A percentile compares a stretch with the other conserved stretches of the same genome.
These are phyloP conservation scores for Tillandsia leiboldiana DNA, from an alignment of 176 grass and related monocot species.

Conservation along the genomic window DNA sequence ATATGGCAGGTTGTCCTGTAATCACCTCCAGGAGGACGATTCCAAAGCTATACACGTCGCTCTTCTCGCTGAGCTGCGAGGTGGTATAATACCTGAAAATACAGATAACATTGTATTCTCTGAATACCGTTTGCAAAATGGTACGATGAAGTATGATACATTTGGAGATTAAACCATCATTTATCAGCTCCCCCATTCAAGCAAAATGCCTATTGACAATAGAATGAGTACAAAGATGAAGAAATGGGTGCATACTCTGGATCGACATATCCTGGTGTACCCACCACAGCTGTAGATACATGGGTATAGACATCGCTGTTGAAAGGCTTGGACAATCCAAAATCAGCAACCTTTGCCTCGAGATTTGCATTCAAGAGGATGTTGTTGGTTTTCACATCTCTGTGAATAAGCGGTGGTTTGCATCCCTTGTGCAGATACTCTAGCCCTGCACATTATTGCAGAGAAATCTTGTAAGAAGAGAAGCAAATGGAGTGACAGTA, in stretches of 20 bases:
- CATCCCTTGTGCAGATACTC: conserved; percentile 15
- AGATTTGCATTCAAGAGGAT: conserved; percentile 11
- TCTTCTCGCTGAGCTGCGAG: conserved; percentile 8
- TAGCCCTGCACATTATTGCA: not conserved
- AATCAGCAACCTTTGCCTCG: conserved; percentile 21
- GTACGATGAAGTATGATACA: too few relatives aligned
- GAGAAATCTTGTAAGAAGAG: not conserved
- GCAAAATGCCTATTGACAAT: not conserved
- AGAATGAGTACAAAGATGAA: not conserved
- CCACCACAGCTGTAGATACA: conserved; percentile 8
- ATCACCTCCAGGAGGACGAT: conserved; percentile 38
- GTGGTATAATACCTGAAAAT: not conserved
- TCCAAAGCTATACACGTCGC: conserved; percentile 25
- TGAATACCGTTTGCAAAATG: not conserved
- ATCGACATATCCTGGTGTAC: conserved; percentile 14
- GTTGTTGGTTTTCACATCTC: conserved; percentile 19
- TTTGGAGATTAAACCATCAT: too few relatives aligned
- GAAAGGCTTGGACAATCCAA: conserved; percentile 19
- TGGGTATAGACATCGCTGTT: not conserved
- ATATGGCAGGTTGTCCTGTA: conserved; percentile 19
- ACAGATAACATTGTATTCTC: not conserved
- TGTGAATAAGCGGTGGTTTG: conserved; percentile 12
- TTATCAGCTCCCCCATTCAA: too few relatives aligned
- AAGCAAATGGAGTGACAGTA: not conserved
- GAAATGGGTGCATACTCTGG: conserved; percentile 5